Percentiles rank a stretch among this genome's conserved stretches.
Conservation (phyloP, 208 protist genomes). For the Leishmania gerbilli region DNA sequence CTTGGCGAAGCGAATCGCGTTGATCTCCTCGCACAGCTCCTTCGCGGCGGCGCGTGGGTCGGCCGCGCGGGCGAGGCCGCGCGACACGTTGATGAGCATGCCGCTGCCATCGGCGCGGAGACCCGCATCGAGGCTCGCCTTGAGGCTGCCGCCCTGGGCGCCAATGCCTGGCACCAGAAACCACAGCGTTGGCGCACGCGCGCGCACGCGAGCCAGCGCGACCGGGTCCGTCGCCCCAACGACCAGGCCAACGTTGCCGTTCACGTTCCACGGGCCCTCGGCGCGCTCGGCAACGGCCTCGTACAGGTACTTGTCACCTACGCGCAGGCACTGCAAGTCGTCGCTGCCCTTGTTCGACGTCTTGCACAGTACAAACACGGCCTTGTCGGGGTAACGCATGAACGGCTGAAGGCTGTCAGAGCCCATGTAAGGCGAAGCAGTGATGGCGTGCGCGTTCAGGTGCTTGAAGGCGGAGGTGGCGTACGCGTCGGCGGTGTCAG, state of each 20-base stretch:
- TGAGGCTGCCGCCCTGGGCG: conserved; percentile 81
- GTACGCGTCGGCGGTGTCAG: conserved; percentile 85
- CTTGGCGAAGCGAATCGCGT: conserved; percentile 57
- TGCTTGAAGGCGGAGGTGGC: conserved; percentile 81
- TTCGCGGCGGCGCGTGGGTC: conserved; percentile 71
- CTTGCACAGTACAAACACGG: conserved; percentile 89
- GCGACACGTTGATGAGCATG: conserved; percentile 87
- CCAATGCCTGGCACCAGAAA: conserved; percentile 89
- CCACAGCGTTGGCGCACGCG: conserved; percentile 80
- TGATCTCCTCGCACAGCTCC: conserved; percentile 82
- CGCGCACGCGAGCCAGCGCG: conserved; percentile 73
- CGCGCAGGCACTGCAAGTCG: conserved; percentile 78
- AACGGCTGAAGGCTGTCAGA: conserved; percentile 82
- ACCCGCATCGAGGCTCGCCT: conserved; percentile 71
- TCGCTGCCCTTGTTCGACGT: conserved; percentile 90
- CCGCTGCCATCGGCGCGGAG: conserved; percentile 79
- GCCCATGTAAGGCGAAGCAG: conserved; percentile 89
- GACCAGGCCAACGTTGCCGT: conserved; percentile 85
- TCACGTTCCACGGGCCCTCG: conserved; percentile 69
- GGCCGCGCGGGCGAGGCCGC: conserved; percentile 64
- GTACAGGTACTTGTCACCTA: conserved; percentile 67
- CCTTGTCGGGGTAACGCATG: conserved; percentile 71
- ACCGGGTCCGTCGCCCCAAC: conserved; percentile 85
- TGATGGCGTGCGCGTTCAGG: conserved; percentile 84
- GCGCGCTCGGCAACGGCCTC: conserved; percentile 80